phyloP scores from a whole-genome alignment of 1,284 basidiomycete genomes.

The Gomphus bonarii region DNA sequence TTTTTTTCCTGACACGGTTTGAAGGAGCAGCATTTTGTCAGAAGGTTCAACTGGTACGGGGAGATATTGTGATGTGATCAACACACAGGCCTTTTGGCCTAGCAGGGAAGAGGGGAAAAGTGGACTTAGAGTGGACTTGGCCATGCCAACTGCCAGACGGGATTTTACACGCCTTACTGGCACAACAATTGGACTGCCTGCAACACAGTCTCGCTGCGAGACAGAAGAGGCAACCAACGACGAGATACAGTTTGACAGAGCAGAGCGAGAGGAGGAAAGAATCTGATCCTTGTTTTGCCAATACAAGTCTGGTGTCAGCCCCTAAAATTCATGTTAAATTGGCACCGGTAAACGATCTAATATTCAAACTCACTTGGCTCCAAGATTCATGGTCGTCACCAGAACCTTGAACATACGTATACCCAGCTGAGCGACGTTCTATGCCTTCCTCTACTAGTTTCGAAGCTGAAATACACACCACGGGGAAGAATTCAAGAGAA shows the following conservation, averaged over 20 bases:
- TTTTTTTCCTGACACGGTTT: conserved; percentile 37
- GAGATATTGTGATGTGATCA: background rate
- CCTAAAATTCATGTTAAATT: conserved; percentile 27
- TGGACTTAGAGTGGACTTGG: background rate
- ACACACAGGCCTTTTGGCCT: background rate
- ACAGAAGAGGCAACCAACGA: conserved; percentile 25
- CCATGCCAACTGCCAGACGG: conserved; percentile 2
- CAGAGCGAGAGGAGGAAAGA: conserved; percentile 33
- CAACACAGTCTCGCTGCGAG: background rate
- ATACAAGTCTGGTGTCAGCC: conserved; percentile 62
- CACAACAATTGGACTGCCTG: background rate
- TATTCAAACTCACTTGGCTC: conserved; percentile 44
- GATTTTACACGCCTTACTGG: conserved; percentile 23
- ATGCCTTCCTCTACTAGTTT: conserved; percentile 46
- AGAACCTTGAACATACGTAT: conserved; percentile 78
- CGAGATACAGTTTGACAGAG: conserved; percentile 39
- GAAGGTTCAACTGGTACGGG: background rate
- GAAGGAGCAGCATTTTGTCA: conserved; percentile 16
- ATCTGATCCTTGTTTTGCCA: conserved; percentile 52
- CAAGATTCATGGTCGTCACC: conserved; percentile 87
- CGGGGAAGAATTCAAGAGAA: conserved; percentile 39
- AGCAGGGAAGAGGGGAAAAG: background rate
- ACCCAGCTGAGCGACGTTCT: conserved; percentile 51
- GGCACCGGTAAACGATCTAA: background rate
- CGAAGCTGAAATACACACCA: conserved; percentile 75